Evolutionary conservation across 768 basidiomycete species (phyloP).

Genomic region (Leccinum fibrillosum): DNA sequence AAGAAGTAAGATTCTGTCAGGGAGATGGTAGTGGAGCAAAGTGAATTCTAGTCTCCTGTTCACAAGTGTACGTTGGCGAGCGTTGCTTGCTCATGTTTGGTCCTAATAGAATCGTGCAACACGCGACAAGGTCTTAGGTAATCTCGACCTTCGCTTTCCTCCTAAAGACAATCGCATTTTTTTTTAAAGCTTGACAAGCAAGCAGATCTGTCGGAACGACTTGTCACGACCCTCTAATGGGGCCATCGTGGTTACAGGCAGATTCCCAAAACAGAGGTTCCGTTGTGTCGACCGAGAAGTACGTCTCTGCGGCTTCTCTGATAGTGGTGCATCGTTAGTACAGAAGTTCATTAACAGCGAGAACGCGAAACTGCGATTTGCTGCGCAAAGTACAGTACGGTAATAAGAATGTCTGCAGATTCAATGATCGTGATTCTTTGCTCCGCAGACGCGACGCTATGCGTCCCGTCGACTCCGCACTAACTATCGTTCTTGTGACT

Average conservation of each 20-base stretch:
- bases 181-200: not conserved
- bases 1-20: not conserved
- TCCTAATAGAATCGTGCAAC: not conserved
- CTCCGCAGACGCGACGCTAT: too few species aligned
- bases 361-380: not conserved
- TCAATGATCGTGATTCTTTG: too few species aligned
- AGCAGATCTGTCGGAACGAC: not conserved
- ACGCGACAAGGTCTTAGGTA: not conserved
- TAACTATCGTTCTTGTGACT: not conserved
- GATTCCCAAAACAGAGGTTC: not conserved
- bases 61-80: not conserved
- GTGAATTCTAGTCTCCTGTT: not conserved
- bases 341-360: not conserved
- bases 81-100: not conserved
- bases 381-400: too few species aligned
- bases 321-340: not conserved
- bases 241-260: not conserved
- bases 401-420: too few species aligned
- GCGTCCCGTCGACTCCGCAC: not conserved
- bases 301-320: not conserved
- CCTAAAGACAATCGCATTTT: too few species aligned
- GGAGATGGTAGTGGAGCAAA: not conserved
- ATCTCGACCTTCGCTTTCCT: not conserved
- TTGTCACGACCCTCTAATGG: too few species aligned
- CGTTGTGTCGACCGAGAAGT: not conserved